phyloP scores from a whole-genome alignment of 139 green algal species.

The Coelastrella sp. region DNA sequence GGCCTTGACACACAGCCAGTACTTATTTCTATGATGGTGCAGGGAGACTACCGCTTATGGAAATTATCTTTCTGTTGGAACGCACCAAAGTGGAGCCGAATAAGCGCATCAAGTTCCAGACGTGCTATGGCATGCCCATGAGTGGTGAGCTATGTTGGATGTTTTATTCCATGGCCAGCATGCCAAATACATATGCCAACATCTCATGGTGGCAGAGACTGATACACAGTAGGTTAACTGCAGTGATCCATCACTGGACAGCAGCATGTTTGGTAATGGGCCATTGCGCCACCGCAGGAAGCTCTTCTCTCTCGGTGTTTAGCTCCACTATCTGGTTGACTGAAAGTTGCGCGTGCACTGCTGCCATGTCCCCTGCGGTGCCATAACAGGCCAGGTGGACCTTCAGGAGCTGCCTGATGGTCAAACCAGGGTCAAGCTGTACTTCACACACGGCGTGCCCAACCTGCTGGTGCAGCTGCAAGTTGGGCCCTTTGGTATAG shows the following conservation, averaged over 20 bases:
- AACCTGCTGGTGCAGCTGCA: slow-evolving; percentile 55
- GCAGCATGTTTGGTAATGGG: background rate
- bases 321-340: no score
- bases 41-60: slow-evolving; percentile 65
- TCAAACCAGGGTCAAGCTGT: slow-evolving; percentile 46
- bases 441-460: slow-evolving; percentile 51
- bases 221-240: no score
- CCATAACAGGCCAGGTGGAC: slow-evolving; percentile 33
- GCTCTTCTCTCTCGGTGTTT: no score
- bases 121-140: slow-evolving; percentile 64
- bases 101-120: slow-evolving; percentile 60
- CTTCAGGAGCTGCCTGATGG: slow-evolving; percentile 14
- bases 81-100: slow-evolving; percentile 49
- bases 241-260: no score
- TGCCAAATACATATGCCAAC: no score
- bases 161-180: background rate
- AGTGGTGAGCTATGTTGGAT: slow-evolving; percentile 46
- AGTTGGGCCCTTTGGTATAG: slow-evolving; percentile 49
- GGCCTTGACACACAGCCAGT: background rate
- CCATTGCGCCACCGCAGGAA: background rate
- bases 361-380: background rate
- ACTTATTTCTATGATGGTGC: background rate
- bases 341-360: background rate
- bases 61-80: slow-evolving; percentile 68
- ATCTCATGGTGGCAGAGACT: no score